These are phyloP conservation scores for Cylindrodendrum hubeiense DNA, from an alignment of 2,329 filamentous ascomycete species.

Conservation along the genomic window DNA sequence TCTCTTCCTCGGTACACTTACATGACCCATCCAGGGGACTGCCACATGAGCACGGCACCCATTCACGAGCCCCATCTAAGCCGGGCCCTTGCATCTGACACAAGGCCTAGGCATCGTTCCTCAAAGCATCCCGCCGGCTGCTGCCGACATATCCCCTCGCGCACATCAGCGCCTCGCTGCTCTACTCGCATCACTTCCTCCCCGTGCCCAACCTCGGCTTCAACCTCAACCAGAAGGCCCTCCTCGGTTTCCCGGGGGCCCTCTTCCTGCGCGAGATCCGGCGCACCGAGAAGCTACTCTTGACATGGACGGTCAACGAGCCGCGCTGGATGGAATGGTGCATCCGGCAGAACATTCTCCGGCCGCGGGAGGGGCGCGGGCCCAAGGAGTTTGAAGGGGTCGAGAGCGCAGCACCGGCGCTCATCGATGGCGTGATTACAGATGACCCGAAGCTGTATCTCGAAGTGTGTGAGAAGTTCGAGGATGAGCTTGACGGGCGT, in stretches of 20 bases:
- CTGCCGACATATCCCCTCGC: slow-evolving; percentile 73
- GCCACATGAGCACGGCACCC: not conserved
- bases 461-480: slow-evolving; percentile 64
- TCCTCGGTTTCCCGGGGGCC: slow-evolving; percentile 76
- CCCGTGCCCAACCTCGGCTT: slow-evolving; percentile 75
- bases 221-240: slow-evolving; percentile 78
- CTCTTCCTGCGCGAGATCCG: slow-evolving; percentile 74
- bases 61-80: not conserved
- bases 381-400: not conserved
- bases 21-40: not conserved
- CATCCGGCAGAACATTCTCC: slow-evolving; percentile 58
- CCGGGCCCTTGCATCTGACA: not conserved
- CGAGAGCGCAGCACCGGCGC: slow-evolving; percentile 7
- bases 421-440: slow-evolving; percentile 85
- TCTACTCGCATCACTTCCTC: slow-evolving; percentile 80
- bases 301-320: slow-evolving; percentile 90
- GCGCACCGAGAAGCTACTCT: slow-evolving; percentile 66
- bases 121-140: slow-evolving; percentile 71
- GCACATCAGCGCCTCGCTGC: slow-evolving; percentile 76
- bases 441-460: slow-evolving; percentile 81
- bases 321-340: slow-evolving; percentile 85
- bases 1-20: slow-evolving; percentile 1
- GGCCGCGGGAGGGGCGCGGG: slow-evolving; percentile 47
- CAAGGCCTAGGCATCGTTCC: slow-evolving; percentile 70
- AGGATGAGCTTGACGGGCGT: slow-evolving; percentile 50